A percentile compares a stretch with the other conserved stretches of the same genome.
Evolutionary conservation across 2,329 filamentous ascomycete genomes (phyloP).

Genomic region (Trichoderma gracile): DNA sequence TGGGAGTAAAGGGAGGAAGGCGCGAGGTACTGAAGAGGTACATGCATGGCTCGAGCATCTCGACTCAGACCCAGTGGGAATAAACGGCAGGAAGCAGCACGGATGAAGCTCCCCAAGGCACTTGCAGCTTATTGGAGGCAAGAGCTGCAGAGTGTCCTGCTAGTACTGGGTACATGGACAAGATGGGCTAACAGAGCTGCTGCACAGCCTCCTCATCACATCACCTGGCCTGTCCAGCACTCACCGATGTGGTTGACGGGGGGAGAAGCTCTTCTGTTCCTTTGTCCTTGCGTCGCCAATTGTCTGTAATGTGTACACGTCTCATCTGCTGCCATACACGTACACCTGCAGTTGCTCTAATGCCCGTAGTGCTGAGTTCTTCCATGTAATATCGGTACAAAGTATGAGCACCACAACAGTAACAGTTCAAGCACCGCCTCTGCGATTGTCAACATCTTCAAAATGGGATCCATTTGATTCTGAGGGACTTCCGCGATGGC

Average conservation of each 20-base stretch:
- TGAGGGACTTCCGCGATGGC: background rate
- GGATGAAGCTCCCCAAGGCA: background rate
- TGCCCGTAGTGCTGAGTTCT: too few species aligned
- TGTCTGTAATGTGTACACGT: background rate
- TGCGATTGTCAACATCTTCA: background rate
- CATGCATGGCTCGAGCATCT: too few species aligned
- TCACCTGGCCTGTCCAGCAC: conserved; percentile 13
- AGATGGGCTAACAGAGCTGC: conserved; percentile 2
- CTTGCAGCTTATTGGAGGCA: background rate
- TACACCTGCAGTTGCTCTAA: too few species aligned
- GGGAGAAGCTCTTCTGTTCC: background rate
- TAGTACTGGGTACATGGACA: background rate
- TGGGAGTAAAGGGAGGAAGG: background rate
- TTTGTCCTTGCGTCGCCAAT: background rate
- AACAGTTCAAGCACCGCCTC: background rate
- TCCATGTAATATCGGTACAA: too few species aligned
- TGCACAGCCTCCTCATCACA: conserved; percentile 15
- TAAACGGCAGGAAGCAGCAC: background rate
- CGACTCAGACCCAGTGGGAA: background rate
- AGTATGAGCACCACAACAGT: too few species aligned
- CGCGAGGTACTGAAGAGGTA: background rate
- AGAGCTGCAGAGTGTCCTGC: background rate
- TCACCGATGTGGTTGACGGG: background rate
- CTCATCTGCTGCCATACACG: background rate
- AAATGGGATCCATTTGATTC: background rate